phyloP scores from a whole-genome alignment of 108 stramenopile species.

The Cyclotella distinguenda region DNA sequence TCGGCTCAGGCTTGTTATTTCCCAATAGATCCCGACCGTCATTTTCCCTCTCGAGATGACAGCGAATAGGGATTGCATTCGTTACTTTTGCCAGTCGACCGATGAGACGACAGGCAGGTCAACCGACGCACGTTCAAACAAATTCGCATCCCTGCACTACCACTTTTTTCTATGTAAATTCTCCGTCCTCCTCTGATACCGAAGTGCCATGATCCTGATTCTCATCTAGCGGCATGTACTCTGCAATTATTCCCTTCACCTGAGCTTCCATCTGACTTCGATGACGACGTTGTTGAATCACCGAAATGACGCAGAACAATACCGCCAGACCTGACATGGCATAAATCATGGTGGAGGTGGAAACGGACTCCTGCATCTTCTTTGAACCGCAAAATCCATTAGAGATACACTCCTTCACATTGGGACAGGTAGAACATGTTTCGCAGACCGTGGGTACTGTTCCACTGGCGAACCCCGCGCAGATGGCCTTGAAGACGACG shows the following conservation, averaged over 20 bases:
- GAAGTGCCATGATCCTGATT: slow-evolving; percentile 29
- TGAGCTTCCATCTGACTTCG: slow-evolving; percentile 87
- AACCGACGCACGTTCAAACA: too few species aligned
- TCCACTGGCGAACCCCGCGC: slow-evolving; percentile 83
- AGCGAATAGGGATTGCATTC: too few species aligned
- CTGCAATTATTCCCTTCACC: slow-evolving; percentile 91
- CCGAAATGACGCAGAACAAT: slow-evolving; percentile 54
- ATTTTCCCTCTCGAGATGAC: too few species aligned
- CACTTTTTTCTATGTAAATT: slow-evolving; percentile 47
- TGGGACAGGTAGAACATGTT: slow-evolving; percentile 49
- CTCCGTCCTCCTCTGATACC: slow-evolving; percentile 45
- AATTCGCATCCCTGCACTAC: too few species aligned
- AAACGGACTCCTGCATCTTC: slow-evolving; percentile 44
- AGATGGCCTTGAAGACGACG: slow-evolving; percentile 89
- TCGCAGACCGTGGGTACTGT: slow-evolving; percentile 72
- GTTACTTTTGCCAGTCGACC: too few species aligned
- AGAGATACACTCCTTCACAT: slow-evolving; percentile 37
- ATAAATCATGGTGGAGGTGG: slow-evolving; percentile 39
- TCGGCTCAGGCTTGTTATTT: too few species aligned
- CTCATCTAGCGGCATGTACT: slow-evolving; percentile 85
- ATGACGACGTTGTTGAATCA: slow-evolving; percentile 76
- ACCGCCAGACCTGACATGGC: slow-evolving; percentile 34
- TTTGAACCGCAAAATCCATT: slow-evolving; percentile 50
- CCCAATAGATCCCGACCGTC: too few species aligned
- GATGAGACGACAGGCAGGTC: too few species aligned